Conservation (phyloP, 768 basidiomycete genomes). For the Tephrocybe sp. region DNA sequence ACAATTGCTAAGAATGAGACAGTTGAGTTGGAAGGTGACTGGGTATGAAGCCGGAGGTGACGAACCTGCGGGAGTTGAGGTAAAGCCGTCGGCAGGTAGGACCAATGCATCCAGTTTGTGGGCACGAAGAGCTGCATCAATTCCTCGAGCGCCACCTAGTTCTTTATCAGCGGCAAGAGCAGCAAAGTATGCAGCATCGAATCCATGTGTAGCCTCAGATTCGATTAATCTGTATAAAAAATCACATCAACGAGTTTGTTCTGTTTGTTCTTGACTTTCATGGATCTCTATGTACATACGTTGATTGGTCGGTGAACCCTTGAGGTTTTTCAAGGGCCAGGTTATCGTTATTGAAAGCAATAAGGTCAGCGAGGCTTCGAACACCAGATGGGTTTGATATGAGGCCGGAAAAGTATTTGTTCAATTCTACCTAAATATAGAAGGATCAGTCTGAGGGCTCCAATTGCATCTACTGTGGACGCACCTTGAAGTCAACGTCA, state of each 20-base stretch:
- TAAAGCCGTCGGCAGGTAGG: conserved; percentile 41
- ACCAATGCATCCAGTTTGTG: conserved; percentile 51
- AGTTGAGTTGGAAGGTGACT: background rate
- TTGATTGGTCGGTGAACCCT: conserved; percentile 36
- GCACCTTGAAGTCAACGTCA: conserved; percentile 58
- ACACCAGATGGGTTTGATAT: conserved; percentile 55
- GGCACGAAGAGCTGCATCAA: conserved; percentile 47
- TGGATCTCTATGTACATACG: too few relatives aligned
- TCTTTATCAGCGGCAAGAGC: conserved; percentile 44
- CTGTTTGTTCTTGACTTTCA: too few relatives aligned
- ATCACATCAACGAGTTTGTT: background rate
- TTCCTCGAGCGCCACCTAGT: conserved; percentile 49
- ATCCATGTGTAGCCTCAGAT: conserved; percentile 37
- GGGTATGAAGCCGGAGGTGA: too few relatives aligned
- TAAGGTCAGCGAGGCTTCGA: conserved; percentile 52
- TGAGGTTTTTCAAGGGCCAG: conserved; percentile 45
- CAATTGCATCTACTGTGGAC: background rate
- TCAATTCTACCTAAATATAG: conserved; percentile 44
- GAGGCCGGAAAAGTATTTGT: conserved; percentile 45
- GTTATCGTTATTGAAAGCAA: conserved; percentile 53
- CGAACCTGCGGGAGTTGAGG: conserved; percentile 38
- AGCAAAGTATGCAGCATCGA: conserved; percentile 41
- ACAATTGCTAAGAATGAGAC: conserved; percentile 42
- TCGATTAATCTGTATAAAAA: conserved; percentile 31
- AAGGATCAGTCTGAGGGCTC: background rate